Evolutionary conservation across 768 basidiomycete genomes (phyloP).

Genomic region (Austroboletus eburneus): DNA sequence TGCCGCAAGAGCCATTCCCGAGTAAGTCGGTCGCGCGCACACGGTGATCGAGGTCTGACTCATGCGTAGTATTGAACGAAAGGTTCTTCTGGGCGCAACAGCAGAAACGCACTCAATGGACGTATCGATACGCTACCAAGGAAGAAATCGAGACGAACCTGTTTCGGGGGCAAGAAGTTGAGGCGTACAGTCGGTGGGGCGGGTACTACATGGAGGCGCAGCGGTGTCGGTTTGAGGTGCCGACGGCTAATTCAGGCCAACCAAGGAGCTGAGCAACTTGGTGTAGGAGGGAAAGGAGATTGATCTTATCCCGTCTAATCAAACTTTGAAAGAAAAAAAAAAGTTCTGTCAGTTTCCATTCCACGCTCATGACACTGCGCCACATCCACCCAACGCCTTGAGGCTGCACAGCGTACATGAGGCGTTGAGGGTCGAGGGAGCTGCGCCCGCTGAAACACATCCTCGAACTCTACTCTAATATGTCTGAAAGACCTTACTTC

Average conservation of each 20-base stretch:
- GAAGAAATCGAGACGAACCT: conserved; percentile 28
- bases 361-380: conserved; percentile 20
- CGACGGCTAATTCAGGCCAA: no score
- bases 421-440: conserved; percentile 12
- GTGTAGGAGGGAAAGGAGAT: no score
- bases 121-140: conserved; percentile 30
- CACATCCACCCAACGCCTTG: conserved; percentile 26
- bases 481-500: conserved; percentile 50
- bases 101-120: conserved; percentile 16
- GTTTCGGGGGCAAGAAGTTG: conserved; percentile 20
- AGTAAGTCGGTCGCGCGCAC: conserved; percentile 22
- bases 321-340: no score
- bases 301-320: no score
- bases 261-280: no score
- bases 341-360: no score
- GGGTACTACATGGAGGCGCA: no score
- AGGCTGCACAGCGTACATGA: conserved; percentile 23
- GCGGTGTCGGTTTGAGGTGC: no score
- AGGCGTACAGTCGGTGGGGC: no score
- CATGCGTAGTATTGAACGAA: conserved; percentile 16
- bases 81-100: conserved; percentile 15
- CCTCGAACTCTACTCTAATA: conserved; percentile 10
- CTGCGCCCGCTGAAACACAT: conserved; percentile 5
- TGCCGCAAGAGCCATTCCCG: conserved; percentile 19
- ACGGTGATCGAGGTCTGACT: no score